Evolutionary conservation across 1,284 basidiomycete genomes (phyloP), one percentile per base, ranked within the genome.

Genomic region (Microbotryomycetes sp.): DNA sequence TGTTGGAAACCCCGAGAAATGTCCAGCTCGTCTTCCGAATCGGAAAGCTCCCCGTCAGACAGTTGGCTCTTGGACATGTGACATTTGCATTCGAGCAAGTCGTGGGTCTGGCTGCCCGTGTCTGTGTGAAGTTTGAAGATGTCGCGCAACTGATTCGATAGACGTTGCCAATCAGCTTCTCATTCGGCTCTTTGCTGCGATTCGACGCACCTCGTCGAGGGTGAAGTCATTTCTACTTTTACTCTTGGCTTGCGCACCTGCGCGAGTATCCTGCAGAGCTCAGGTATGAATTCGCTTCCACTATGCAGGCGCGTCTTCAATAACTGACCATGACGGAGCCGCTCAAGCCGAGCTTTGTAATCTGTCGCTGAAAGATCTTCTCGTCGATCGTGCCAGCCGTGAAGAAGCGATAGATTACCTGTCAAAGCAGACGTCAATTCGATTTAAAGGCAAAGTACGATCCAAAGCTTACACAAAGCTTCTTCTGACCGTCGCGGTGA

Each of bases 51-150:
- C 1, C 47, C 54, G 3, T 54, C 56, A 3, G 29, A 29, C 16
- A 29, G 27, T 29, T 59, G 65, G 13, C 70, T 73, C 9, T 70
- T 67, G 29, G 56, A 15, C 24, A 54, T 58, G 59, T 60, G 67
- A 55, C 71, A 72, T 5, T 52, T 46, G 29, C 74, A 76, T 5
- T 67, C 65, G 9, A 72, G 72, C 70, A 76, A 72, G 73, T 80
- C 91, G 69, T 96, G 96, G 2, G 94, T 97, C 61, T 93, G 87
- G 76, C 91, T 97, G 3, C 81, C 76, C 0, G 92, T 94, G 56
- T 85, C 79, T 0, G 81, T 78, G 74, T 94, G 85, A 45, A 97
- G 78, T 7, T 85, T 86, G 76, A 98, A 99, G 67, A 99, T 89
- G 72, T 93, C 91, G 52, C 85, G 84, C 27, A 96, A 81, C 86